These are phyloP conservation scores for Combretum micranthum DNA, from an alignment of 345 rosid genomes.

Conservation along the genomic window DNA sequence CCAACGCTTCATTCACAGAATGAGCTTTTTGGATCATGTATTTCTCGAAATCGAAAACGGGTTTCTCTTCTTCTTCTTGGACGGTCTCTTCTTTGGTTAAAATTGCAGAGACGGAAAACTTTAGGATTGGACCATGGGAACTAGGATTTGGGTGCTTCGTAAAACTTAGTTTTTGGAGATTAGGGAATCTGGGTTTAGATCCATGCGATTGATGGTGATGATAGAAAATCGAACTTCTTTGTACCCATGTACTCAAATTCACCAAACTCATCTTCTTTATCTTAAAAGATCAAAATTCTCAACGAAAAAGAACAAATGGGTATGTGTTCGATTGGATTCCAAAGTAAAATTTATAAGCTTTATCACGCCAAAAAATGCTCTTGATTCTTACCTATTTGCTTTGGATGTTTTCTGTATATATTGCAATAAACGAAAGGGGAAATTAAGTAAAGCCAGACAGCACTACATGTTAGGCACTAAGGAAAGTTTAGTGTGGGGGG, in stretches of 20 bases:
- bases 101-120: constrained; percentile 33
- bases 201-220: constrained; percentile 15
- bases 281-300: constrained; percentile 3
- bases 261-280: constrained; percentile 40
- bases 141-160: neutral
- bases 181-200: constrained; percentile 28
- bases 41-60: constrained; percentile 66
- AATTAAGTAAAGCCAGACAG: no score
- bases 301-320: neutral
- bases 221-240: constrained; percentile 7
- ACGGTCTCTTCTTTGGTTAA: constrained; percentile 39
- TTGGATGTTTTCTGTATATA: no score
- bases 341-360: no score
- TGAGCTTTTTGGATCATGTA: constrained; percentile 60
- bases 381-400: no score
- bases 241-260: constrained; percentile 39
- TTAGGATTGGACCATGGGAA: constrained; percentile 4
- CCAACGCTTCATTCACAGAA: constrained; percentile 62
- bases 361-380: no score
- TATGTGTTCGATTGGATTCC: neutral
- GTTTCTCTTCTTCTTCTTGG: constrained; percentile 19
- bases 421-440: no score
- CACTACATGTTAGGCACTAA: no score
- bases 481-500: no score
- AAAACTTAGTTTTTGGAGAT: constrained; percentile 1